Conservation (phyloP, 495 filamentous ascomycete genomes). For the Delitschia confertaspora region DNA sequence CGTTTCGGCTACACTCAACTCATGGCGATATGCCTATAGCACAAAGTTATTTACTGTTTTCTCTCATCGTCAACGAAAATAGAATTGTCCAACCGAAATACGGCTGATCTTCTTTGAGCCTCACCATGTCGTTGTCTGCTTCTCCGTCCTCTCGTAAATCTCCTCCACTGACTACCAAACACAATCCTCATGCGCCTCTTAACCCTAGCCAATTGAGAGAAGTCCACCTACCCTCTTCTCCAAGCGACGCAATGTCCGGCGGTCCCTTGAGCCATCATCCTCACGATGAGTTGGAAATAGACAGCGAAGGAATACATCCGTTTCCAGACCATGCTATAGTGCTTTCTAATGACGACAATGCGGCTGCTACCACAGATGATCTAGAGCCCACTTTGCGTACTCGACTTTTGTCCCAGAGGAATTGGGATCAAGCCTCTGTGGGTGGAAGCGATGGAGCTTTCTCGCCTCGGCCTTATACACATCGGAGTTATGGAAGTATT, state of each 20-base stretch:
- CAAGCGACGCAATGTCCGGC: constrained; percentile 17
- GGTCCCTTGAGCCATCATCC: constrained; percentile 5
- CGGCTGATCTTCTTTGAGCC: constrained; percentile 11
- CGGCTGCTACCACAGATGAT: constrained; percentile 1
- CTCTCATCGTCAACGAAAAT: constrained; percentile 5
- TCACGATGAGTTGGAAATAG: constrained; percentile 16
- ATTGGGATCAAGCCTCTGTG: constrained; percentile 33
- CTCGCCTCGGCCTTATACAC: constrained; percentile 53
- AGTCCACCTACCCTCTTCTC: constrained; percentile 25
- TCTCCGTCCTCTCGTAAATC: neutral
- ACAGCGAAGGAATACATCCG: constrained; percentile 26
- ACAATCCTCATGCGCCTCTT: constrained; percentile 18
- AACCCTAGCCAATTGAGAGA: constrained; percentile 27
- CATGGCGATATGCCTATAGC: constrained; percentile 2
- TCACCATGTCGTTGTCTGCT: neutral
- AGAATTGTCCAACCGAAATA: constrained; percentile 13
- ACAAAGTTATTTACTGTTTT: neutral
- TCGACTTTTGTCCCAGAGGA: constrained; percentile 24
- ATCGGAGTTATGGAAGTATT: constrained; percentile 40
- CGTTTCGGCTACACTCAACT: no score
- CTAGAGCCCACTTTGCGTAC: constrained; percentile 17
- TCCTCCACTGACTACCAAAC: neutral
- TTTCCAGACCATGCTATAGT: constrained; percentile 12
- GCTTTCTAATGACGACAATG: constrained; percentile 14
- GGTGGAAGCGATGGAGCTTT: constrained; percentile 52